Evolutionary conservation across 192 early-diverging fungal species (phyloP).

Genomic region (Allomyces arbusculus): DNA sequence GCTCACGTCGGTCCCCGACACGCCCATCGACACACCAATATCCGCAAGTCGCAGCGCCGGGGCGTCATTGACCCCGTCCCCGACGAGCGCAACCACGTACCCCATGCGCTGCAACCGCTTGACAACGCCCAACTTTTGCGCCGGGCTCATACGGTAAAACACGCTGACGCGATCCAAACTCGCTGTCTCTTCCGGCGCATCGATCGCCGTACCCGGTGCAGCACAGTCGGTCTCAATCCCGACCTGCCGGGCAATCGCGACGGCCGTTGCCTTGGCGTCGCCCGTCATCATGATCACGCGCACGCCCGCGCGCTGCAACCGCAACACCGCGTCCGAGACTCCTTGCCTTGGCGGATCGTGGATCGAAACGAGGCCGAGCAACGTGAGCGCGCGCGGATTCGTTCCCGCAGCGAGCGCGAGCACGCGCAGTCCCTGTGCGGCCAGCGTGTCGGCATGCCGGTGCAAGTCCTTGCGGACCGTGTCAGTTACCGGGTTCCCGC

Average conservation of each 20-base stretch:
- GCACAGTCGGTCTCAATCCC: conserved; percentile 46
- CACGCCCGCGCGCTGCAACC: conserved; percentile 55
- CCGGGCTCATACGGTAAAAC: conserved; percentile 61
- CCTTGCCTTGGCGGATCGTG: conserved; percentile 76
- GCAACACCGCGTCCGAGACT: conserved; percentile 50
- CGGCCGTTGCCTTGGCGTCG: conserved; percentile 77
- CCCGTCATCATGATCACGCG: conserved; percentile 95
- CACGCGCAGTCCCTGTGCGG: conserved; percentile 60
- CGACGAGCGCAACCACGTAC: conserved; percentile 83
- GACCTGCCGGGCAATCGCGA: conserved; percentile 67
- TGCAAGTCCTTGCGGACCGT: no score
- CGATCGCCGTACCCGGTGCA: conserved; percentile 12
- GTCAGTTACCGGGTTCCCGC: no score
- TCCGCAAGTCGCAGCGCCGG: conserved; percentile 80
- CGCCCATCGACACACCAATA: conserved; percentile 94
- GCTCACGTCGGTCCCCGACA: conserved; percentile 81
- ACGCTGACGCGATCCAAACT: conserved; percentile 32
- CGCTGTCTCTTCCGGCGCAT: conserved; percentile 17
- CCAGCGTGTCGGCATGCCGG: conserved; percentile 16
- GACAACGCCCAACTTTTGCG: conserved; percentile 86
- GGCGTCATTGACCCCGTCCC: conserved; percentile 93
- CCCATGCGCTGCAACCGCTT: conserved; percentile 68
- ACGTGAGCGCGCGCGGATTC: conserved; percentile 30
- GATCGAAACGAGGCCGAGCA: conserved; percentile 74
- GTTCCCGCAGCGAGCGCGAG: conserved; percentile 62